A percentile compares a stretch with the other conserved stretches of the same genome.
phyloP scores from a whole-genome alignment of 257 asterid genomes.

The Penstemon eatonii region DNA sequence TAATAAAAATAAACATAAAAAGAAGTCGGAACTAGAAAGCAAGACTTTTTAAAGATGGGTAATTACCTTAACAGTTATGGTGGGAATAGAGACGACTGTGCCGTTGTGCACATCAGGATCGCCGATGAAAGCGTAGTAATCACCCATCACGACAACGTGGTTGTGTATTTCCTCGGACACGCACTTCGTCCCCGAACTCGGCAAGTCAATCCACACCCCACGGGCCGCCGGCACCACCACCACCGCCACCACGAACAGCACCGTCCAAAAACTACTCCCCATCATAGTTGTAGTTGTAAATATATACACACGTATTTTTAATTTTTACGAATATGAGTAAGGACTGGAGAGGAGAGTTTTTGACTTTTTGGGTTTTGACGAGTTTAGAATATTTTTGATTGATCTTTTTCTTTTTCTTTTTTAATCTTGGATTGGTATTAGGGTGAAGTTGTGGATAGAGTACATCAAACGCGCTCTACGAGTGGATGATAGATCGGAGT shows the following conservation, averaged over 20 bases:
- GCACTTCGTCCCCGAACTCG: slow-evolving; percentile 73
- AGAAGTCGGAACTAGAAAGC: neutral
- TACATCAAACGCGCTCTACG: slow-evolving; percentile 27
- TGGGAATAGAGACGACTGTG: slow-evolving; percentile 47
- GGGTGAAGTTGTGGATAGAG: neutral
- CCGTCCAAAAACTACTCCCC: slow-evolving; percentile 31
- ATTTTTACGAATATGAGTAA: neutral
- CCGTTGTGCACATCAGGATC: slow-evolving; percentile 37
- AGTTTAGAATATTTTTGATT: neutral
- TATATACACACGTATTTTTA: too few species aligned
- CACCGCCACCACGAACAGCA: slow-evolving; percentile 31
- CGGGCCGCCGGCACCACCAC: slow-evolving; percentile 47
- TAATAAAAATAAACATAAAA: neutral
- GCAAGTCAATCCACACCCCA: slow-evolving; percentile 75
- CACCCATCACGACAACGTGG: slow-evolving; percentile 75
- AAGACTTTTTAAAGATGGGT: neutral
- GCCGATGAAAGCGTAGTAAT: slow-evolving; percentile 63
- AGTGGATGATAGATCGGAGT: neutral
- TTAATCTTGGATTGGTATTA: neutral
- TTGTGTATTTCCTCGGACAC: slow-evolving; percentile 67
- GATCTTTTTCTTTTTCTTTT: too few species aligned
- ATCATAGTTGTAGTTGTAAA: slow-evolving; percentile 21
- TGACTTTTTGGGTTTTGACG: neutral
- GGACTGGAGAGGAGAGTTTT: neutral
- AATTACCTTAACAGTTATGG: slow-evolving; percentile 67